phyloP scores from a whole-genome alignment of 108 stramenopile species.

The Cyclotella atomus region DNA sequence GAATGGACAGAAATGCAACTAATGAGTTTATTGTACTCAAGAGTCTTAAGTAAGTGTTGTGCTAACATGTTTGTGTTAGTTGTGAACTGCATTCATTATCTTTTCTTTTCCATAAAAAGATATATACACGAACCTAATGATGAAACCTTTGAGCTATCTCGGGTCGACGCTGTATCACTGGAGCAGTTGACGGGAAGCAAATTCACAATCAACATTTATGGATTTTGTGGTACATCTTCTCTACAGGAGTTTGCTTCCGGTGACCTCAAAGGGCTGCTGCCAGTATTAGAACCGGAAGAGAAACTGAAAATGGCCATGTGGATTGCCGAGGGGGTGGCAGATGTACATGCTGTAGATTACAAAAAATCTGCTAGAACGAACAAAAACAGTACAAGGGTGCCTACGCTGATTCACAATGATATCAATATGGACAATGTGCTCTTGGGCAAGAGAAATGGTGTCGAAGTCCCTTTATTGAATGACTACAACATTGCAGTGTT shows the following conservation, averaged over 20 bases:
- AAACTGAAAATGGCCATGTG: slow-evolving; percentile 69
- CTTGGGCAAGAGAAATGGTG: slow-evolving; percentile 57
- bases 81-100: too few relatives aligned
- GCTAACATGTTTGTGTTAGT: neutral
- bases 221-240: slow-evolving; percentile 73
- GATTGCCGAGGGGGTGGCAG: slow-evolving; percentile 72
- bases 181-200: slow-evolving; percentile 70
- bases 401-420: slow-evolving; percentile 80
- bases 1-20: neutral
- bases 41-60: slow-evolving; percentile 44
- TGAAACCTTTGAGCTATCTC: slow-evolving; percentile 81
- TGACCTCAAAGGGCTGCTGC: slow-evolving; percentile 38
- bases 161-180: slow-evolving; percentile 84
- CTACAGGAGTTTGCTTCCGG: slow-evolving; percentile 56
- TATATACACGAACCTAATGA: slow-evolving; percentile 51
- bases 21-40: slow-evolving; percentile 40
- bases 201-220: slow-evolving; percentile 75
- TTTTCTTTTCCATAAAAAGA: slow-evolving; percentile 3
- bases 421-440: slow-evolving; percentile 72
- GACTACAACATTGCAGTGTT: slow-evolving; percentile 92
- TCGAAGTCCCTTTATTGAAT: slow-evolving; percentile 71
- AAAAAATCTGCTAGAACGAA: neutral
- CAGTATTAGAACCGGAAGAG: slow-evolving; percentile 37
- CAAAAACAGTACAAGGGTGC: slow-evolving; percentile 4
- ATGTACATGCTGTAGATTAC: slow-evolving; percentile 64